Conservation (phyloP, 2,329 filamentous ascomycete genomes). For the Penicillium sumatraense region DNA sequence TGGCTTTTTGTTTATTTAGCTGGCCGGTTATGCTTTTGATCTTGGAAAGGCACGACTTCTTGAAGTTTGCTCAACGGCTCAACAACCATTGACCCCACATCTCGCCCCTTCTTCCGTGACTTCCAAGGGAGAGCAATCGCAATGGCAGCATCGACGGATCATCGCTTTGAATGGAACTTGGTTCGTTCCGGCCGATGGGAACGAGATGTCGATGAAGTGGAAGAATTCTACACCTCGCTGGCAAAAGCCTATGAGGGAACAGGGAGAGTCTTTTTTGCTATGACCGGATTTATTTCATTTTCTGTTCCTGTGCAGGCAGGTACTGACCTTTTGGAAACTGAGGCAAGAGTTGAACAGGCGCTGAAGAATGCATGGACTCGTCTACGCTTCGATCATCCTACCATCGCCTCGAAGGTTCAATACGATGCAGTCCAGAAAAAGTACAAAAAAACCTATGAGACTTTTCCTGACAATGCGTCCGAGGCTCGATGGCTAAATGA, state of each 20-base stretch:
- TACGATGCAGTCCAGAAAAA: slow-evolving; percentile 10
- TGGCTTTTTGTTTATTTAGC: neutral
- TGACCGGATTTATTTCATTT: slow-evolving; percentile 45
- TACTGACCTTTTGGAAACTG: neutral
- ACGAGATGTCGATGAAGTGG: slow-evolving; percentile 44
- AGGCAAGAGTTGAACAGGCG: slow-evolving; percentile 9
- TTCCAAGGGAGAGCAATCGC: neutral
- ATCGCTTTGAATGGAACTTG: neutral
- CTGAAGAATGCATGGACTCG: slow-evolving; percentile 26
- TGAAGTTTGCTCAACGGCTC: neutral
- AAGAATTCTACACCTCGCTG: slow-evolving; percentile 47
- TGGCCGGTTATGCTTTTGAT: neutral
- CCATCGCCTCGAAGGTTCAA: slow-evolving; percentile 28
- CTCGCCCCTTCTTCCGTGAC: neutral
- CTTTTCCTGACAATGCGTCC: neutral
- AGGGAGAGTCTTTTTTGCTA: slow-evolving; percentile 48
- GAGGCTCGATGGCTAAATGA: slow-evolving; percentile 19
- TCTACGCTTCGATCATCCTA: slow-evolving; percentile 29
- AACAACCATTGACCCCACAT: neutral
- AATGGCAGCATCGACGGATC: neutral
- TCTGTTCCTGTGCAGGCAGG: neutral
- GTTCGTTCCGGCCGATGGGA: slow-evolving; percentile 22
- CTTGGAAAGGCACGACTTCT: neutral
- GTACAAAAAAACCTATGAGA: slow-evolving; percentile 30
- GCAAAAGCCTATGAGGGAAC: slow-evolving; percentile 41